Percentiles rank a stretch among this genome's conserved stretches.
Evolutionary conservation across 2,329 filamentous ascomycete species (phyloP).

Genomic region (Esteya vermicola): DNA sequence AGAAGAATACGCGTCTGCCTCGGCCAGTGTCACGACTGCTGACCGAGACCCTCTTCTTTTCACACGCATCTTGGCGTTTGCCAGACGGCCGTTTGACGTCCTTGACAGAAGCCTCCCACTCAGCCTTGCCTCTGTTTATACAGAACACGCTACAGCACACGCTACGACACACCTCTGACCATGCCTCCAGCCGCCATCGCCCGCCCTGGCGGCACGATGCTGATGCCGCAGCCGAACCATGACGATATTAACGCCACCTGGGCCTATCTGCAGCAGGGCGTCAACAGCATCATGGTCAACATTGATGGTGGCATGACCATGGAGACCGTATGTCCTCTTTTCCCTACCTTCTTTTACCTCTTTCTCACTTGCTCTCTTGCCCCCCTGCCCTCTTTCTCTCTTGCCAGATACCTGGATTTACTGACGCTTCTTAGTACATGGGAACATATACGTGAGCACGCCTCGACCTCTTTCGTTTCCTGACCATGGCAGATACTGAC

Average conservation of each 20-base stretch:
- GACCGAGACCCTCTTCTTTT: too few relatives aligned
- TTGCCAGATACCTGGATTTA: background rate
- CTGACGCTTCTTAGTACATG: constrained; percentile 54
- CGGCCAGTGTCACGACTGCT: too few relatives aligned
- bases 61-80: too few relatives aligned
- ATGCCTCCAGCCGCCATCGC: constrained; percentile 7
- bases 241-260: constrained; percentile 33
- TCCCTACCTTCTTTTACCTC: background rate
- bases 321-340: constrained; percentile 48
- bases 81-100: too few relatives aligned
- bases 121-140: background rate
- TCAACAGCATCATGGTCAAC: constrained; percentile 86
- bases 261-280: constrained; percentile 76
- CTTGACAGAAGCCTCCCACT: too few relatives aligned
- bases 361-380: background rate
- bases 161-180: background rate
- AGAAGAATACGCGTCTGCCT: too few relatives aligned
- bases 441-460: constrained; percentile 69
- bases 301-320: constrained; percentile 88
- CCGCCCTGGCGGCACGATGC: constrained; percentile 1
- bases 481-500: constrained; percentile 19
- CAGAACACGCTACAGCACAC: too few relatives aligned
- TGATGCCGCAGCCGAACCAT: constrained; percentile 8
- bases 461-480: background rate
- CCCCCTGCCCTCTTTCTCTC: background rate